Evolutionary conservation across 202 grass and related monocot genomes (phyloP).

Genomic region (Eragrostis tef): DNA sequence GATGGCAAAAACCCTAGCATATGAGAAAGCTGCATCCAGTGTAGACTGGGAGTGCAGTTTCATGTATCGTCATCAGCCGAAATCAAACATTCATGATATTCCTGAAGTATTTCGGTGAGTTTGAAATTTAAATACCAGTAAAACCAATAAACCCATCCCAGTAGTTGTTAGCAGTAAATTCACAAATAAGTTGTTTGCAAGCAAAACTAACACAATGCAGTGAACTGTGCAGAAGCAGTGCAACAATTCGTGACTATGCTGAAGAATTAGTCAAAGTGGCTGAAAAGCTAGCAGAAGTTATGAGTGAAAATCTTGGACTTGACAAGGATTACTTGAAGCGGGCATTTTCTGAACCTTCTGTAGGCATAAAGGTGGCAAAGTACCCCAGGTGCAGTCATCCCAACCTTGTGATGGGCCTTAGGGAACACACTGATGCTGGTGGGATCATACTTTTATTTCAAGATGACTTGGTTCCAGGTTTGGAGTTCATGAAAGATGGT

Average conservation of each 20-base stretch:
- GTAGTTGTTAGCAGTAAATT: background rate
- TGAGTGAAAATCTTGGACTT: constrained; percentile 73
- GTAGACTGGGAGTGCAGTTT: constrained; percentile 74
- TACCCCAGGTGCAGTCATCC: constrained; percentile 67
- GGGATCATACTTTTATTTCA: constrained; percentile 72
- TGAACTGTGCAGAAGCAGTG: constrained; percentile 50
- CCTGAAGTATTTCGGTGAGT: constrained; percentile 61
- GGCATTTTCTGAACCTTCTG: constrained; percentile 59
- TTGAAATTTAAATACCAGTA: background rate
- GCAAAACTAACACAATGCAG: constrained; percentile 32
- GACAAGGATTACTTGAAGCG: constrained; percentile 60
- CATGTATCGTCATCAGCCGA: constrained; percentile 66
- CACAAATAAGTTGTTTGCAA: constrained; percentile 9
- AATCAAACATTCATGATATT: constrained; percentile 60
- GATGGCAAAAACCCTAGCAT: constrained; percentile 41
- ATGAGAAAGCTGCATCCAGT: constrained; percentile 44
- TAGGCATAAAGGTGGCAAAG: constrained; percentile 73
- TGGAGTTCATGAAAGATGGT: constrained; percentile 76
- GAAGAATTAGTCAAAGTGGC: constrained; percentile 59
- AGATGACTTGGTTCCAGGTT: constrained; percentile 63
- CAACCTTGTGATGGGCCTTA: constrained; percentile 60
- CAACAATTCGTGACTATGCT: constrained; percentile 41
- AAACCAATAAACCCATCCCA: background rate
- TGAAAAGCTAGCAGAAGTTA: constrained; percentile 53
- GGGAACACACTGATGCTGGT: constrained; percentile 68